phyloP scores from a whole-genome alignment of 2,329 filamentous ascomycete species.

The Phaeosphaeriaceae sp. region DNA sequence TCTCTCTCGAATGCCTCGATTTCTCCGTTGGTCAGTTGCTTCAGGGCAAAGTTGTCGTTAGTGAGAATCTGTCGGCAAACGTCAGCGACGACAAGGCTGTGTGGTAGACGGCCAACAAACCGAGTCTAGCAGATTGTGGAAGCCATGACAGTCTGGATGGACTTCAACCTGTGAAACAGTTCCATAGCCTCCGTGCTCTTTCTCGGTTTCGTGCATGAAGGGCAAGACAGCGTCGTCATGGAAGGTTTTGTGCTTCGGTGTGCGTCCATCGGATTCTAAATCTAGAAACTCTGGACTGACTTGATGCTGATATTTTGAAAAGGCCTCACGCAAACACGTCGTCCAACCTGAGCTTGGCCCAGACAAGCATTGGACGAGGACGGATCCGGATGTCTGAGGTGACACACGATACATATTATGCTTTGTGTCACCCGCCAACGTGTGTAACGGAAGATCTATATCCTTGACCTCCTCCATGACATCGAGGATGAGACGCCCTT shows the following conservation, averaged over 20 bases:
- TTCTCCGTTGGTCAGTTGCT: not conserved
- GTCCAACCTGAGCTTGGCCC: not conserved
- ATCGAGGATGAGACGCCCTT: not conserved
- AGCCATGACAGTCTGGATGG: not conserved
- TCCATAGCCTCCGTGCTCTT: slow-evolving; percentile 1
- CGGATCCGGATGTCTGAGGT: not conserved
- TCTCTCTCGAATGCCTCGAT: slow-evolving; percentile 7
- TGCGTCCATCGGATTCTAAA: not conserved
- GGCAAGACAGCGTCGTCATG: not conserved
- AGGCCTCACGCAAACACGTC: not conserved
- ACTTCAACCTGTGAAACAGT: not conserved
- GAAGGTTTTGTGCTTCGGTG: not conserved
- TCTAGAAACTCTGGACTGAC: not conserved
- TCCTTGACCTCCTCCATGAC: not conserved
- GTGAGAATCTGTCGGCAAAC: not conserved
- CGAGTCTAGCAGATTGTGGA: not conserved
- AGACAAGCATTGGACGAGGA: not conserved
- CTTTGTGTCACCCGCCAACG: too few relatives aligned
- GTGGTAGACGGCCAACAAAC: not conserved
- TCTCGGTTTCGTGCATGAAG: not conserved
- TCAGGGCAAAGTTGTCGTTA: slow-evolving; percentile 3
- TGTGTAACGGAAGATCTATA: not conserved
- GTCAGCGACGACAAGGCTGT: not conserved
- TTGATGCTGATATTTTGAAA: not conserved
- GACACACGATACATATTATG: not conserved